These are phyloP conservation scores for Parsonsia alboflavescens DNA, from an alignment of 257 asterid species.

Conservation along the genomic window DNA sequence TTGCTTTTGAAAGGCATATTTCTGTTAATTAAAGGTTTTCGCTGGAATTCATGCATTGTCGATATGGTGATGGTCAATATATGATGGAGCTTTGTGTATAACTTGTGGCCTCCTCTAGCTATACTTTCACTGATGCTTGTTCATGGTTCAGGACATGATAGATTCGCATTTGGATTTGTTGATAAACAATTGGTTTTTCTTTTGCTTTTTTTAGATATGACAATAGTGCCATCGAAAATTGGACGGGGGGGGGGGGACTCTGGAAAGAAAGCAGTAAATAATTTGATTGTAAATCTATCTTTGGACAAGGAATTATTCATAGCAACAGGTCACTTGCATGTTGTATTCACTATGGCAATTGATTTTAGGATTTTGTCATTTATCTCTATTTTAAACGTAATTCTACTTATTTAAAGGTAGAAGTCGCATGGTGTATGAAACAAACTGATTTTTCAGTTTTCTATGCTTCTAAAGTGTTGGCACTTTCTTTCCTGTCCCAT, in stretches of 20 bases:
- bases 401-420: not conserved
- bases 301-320: not conserved
- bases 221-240: not conserved
- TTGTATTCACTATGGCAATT: not conserved
- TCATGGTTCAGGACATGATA: not conserved
- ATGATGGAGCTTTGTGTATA: not conserved
- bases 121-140: not conserved
- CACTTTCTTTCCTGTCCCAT: constrained; percentile 2
- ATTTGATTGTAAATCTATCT: not conserved
- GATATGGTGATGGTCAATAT: not conserved
- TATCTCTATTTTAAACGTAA: not conserved
- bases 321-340: not conserved
- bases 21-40: not conserved
- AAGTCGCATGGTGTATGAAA: too few species aligned
- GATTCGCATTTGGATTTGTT: not conserved
- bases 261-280: not conserved
- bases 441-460: not conserved
- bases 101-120: not conserved
- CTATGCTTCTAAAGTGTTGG: not conserved
- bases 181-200: not conserved
- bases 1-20: constrained; percentile 89
- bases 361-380: not conserved
- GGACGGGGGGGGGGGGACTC: not conserved
- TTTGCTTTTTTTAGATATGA: not conserved
- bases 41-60: not conserved